phyloP scores from a whole-genome alignment of 352 stramenopile species.

The Globisporangium iwayamae region DNA sequence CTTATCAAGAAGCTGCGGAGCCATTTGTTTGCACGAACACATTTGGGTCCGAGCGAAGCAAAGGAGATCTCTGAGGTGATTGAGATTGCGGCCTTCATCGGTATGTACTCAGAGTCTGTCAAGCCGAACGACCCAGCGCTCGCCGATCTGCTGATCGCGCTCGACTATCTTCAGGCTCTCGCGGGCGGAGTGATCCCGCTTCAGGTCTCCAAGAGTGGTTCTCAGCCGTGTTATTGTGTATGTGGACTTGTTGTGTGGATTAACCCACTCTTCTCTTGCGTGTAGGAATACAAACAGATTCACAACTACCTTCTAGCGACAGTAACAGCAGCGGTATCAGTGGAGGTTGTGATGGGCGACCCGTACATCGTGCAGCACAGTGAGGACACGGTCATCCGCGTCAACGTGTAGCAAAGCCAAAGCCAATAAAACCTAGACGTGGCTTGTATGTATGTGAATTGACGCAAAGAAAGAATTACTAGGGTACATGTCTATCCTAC shows the following conservation, averaged over 20 bases:
- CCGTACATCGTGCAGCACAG: conserved; percentile 3
- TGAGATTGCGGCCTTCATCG: conserved; percentile 18
- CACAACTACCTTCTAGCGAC: conserved; percentile 1
- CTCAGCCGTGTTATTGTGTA: neutral
- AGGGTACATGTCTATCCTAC: neutral
- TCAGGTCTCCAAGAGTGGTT: conserved; percentile 20
- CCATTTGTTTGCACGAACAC: conserved; percentile 20
- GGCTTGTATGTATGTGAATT: conserved; percentile 7
- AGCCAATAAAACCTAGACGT: neutral
- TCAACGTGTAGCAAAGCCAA: conserved; percentile 6
- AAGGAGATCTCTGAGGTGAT: conserved; percentile 21
- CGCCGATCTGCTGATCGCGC: conserved; percentile 15
- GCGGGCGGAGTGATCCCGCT: conserved; percentile 15
- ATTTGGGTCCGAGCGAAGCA: conserved; percentile 15
- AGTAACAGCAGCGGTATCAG: neutral
- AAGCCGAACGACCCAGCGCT: conserved; percentile 13
- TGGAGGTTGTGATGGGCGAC: neutral
- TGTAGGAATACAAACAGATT: conserved; percentile 5
- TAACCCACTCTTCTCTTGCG: neutral
- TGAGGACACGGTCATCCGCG: conserved; percentile 1
- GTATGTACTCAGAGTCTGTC: conserved; percentile 16
- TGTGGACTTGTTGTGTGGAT: neutral
- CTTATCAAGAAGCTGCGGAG: conserved; percentile 22
- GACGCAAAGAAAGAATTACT: neutral
- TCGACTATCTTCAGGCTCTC: conserved; percentile 22